Percentiles rank a stretch among this genome's conserved stretches.
phyloP scores from a whole-genome alignment of 2,329 filamentous ascomycete species.

The Colletotrichum sp. region DNA sequence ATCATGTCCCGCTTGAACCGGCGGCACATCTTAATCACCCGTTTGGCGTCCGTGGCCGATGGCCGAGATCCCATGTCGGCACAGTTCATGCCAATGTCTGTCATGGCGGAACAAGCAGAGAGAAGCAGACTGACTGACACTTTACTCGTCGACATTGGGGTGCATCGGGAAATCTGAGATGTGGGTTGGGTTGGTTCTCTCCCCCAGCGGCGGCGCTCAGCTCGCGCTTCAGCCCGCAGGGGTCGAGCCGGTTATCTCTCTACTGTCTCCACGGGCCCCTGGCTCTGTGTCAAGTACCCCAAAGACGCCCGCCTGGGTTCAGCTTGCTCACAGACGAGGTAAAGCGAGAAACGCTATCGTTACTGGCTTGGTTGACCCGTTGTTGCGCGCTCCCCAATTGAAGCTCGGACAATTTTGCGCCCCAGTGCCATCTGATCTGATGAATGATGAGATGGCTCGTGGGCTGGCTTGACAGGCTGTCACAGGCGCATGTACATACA shows the following conservation, averaged over 20 bases:
- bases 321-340: neutral
- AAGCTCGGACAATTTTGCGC: conserved; percentile 14
- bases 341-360: neutral
- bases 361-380: neutral
- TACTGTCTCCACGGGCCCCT: neutral
- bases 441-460: conserved; percentile 1
- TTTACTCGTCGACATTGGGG: neutral
- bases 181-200: neutral
- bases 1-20: neutral
- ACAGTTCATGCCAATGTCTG: neutral
- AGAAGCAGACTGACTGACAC: neutral
- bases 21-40: neutral
- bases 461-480: conserved; percentile 16
- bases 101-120: neutral
- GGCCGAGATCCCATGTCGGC: neutral
- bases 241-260: neutral
- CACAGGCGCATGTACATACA: conserved; percentile 15
- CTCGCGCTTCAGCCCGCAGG: neutral
- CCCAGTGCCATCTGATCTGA: conserved; percentile 15
- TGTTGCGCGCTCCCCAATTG: neutral
- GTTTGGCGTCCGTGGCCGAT: neutral
- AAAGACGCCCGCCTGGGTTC: neutral
- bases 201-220: neutral
- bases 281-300: neutral
- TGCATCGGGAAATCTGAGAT: neutral